Base-by-base conservation (phyloP, 345 rosid species). In the Mangifera indica region DNA sequence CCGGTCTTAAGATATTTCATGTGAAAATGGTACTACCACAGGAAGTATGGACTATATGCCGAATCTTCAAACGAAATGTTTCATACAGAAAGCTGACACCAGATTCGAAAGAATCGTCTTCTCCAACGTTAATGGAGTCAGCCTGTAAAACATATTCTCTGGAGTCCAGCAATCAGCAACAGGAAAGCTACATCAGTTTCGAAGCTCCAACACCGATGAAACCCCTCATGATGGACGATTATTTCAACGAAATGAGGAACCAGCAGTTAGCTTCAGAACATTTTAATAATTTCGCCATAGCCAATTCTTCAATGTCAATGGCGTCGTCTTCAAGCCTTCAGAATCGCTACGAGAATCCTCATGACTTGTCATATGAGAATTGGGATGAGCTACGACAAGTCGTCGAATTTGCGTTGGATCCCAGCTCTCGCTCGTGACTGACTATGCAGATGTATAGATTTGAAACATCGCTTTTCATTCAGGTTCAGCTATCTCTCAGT, bases 11-110 rank as follows among this genome's bases (percentile, higher is more conserved):
- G n/a, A n/a, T n/a, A n/a, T n/a, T n/a, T n/a, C n/a, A n/a, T n/a
- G n/a, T n/a, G n/a, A n/a, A n/a, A n/a, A n/a, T n/a, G n/a, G n/a
- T n/a, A n/a, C n/a, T 29, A 29, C 73, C 40, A 5, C 86, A 90
- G 97, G 98, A 94, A 81, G 97, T 94, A 5, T 94, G 97, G 97
- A 94, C 96, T 0, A 70, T 94, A 18, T 92, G 98, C 21, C 76
- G 91, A 54, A 90, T 94, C 58, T 89, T 92, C 80, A 87, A 90
- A 83, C 74, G 98, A 69, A 85, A 71, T 34, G 78, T 68, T 26
- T 76, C 87, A 1, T 78, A 84, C 69, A 81, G 74, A 60, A 87
- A 86, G 60, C 84, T 85, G 84, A 80, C 79, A 25, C 76, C 85
- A 12, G 89, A 85, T 44, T 85, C 89, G 92, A 88, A 84, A 78